These are phyloP conservation scores for Periconia sp. DNA, from an alignment of 2,329 filamentous ascomycete species.

Conservation along the genomic window DNA sequence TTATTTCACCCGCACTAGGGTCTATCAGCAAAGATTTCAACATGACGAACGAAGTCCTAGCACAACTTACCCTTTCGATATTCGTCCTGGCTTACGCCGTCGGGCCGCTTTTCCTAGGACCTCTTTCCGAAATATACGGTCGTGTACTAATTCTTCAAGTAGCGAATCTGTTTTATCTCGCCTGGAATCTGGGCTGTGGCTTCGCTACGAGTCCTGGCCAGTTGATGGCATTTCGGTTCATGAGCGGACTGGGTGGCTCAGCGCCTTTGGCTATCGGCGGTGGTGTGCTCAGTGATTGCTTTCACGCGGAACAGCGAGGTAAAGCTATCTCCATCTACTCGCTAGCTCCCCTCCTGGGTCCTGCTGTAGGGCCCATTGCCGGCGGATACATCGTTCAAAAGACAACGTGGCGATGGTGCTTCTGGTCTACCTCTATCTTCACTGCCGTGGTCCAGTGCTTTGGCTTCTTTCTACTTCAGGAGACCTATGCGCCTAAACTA, in stretches of 20 bases:
- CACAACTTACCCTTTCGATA: constrained; percentile 40
- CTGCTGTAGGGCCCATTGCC: constrained; percentile 65
- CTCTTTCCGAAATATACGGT: constrained; percentile 43
- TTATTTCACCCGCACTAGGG: constrained; percentile 41
- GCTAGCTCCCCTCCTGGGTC: constrained; percentile 65
- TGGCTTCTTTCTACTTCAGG: constrained; percentile 64
- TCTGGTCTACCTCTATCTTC: constrained; percentile 66
- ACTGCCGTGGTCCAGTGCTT: constrained; percentile 63
- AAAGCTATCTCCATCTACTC: constrained; percentile 65
- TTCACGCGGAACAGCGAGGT: constrained; percentile 63
- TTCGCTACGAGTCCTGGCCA: constrained; percentile 33
- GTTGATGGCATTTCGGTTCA: constrained; percentile 27
- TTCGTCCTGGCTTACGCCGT: constrained; percentile 46
- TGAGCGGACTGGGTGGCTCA: constrained; percentile 25
- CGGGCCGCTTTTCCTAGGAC: constrained; percentile 42
- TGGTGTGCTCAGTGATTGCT: constrained; percentile 55
- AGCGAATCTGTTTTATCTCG: constrained; percentile 42
- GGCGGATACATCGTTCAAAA: constrained; percentile 66
- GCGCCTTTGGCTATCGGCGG: constrained; percentile 26
- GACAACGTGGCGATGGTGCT: constrained; percentile 73
- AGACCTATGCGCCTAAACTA: constrained; percentile 68
- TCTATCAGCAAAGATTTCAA: constrained; percentile 36
- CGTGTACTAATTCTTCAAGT: constrained; percentile 41
- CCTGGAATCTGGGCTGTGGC: constrained; percentile 44
- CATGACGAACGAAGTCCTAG: constrained; percentile 36